phyloP scores from a whole-genome alignment of 352 stramenopile genomes.

The Aphanomyces stellatus region DNA sequence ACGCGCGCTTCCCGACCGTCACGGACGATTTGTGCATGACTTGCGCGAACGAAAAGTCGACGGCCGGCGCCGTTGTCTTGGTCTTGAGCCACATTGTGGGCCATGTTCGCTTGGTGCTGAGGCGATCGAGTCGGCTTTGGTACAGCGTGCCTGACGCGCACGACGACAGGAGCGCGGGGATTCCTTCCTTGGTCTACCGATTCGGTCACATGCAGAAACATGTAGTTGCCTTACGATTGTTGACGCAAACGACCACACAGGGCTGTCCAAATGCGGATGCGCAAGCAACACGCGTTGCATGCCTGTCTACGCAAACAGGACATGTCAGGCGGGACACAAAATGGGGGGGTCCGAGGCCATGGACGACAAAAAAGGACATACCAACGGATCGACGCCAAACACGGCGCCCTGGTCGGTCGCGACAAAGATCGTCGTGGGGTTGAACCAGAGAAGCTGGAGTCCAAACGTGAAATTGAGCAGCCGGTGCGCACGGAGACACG shows the following conservation, averaged over 20 bases:
- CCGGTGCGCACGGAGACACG: constrained; percentile 68
- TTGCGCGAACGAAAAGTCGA: neutral
- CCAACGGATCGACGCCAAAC: constrained; percentile 70
- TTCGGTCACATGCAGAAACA: neutral
- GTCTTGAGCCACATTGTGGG: neutral
- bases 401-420: constrained; percentile 74
- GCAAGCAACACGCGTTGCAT: constrained; percentile 75
- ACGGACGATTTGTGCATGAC: neutral
- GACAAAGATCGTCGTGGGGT: constrained; percentile 62
- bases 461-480: constrained; percentile 71
- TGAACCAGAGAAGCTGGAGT: constrained; percentile 65
- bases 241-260: constrained; percentile 42
- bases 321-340: neutral
- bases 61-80: neutral
- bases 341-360: neutral
- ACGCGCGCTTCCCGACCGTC: neutral
- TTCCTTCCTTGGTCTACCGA: constrained; percentile 39
- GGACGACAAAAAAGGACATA: constrained; percentile 25
- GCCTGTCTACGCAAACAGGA: constrained; percentile 41
- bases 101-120: neutral
- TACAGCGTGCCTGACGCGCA: constrained; percentile 58
- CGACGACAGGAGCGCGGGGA: constrained; percentile 49
- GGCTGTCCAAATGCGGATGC: constrained; percentile 76
- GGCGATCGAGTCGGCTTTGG: neutral
- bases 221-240: neutral